phyloP scores from a whole-genome alignment of 2,329 filamentous ascomycete genomes.

The Colletotrichum simmondsii region DNA sequence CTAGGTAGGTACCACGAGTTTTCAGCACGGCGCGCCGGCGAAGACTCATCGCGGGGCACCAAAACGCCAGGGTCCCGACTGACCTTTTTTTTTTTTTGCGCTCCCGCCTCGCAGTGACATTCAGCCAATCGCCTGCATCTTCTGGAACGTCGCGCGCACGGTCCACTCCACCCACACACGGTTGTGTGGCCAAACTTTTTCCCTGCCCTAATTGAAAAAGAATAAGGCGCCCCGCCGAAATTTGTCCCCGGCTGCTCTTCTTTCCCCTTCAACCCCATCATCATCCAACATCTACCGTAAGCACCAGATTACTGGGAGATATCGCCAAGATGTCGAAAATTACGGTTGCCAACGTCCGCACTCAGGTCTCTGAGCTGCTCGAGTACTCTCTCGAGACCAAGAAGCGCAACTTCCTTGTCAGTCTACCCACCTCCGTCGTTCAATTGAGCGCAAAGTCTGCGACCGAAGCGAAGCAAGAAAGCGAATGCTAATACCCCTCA shows the following conservation, averaged over 20 bases:
- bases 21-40: conserved; percentile 20
- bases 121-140: conserved; percentile 27
- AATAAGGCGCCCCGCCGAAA: conserved; percentile 26
- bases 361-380: conserved; percentile 92
- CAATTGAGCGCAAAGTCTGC: too few relatives aligned
- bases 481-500: neutral
- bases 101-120: neutral
- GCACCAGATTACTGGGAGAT: conserved; percentile 38
- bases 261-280: conserved; percentile 19
- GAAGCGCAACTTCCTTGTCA: conserved; percentile 94
- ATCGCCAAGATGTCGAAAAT: conserved; percentile 61
- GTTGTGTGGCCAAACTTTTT: neutral
- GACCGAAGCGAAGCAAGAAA: neutral
- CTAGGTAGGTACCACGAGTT: conserved; percentile 8
- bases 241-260: neutral
- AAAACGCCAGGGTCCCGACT: neutral
- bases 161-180: conserved; percentile 21
- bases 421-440: neutral
- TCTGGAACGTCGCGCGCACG: conserved; percentile 22
- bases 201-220: conserved; percentile 28
- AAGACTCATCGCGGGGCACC: conserved; percentile 18
- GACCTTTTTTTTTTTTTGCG: neutral
- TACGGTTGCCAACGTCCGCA: conserved; percentile 92
- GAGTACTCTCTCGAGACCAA: conserved; percentile 95
- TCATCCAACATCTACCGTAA: conserved; percentile 34